Evolutionary conservation across 169 alveolate species (phyloP).

Genomic region (Eimeria maxima): DNA sequence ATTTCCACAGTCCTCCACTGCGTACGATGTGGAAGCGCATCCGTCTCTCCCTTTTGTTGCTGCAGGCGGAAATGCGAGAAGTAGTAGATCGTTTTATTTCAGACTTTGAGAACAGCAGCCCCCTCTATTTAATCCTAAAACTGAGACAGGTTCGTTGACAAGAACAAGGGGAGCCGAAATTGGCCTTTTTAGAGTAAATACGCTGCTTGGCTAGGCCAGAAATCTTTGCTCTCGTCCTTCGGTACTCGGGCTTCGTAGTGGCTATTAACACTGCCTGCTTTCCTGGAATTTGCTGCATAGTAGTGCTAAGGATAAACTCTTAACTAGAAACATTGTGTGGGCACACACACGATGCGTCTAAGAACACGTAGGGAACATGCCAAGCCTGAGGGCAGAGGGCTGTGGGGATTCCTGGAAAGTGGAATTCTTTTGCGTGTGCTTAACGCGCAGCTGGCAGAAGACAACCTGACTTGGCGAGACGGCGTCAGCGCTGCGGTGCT

Average conservation of each 20-base stretch:
- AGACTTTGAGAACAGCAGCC: slow-evolving; percentile 71
- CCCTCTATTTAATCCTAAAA: slow-evolving; percentile 52
- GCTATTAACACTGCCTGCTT: background rate
- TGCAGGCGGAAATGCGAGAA: slow-evolving; percentile 79
- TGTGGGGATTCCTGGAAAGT: background rate
- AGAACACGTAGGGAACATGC: background rate
- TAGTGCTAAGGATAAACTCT: background rate
- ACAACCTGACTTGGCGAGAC: slow-evolving; percentile 82
- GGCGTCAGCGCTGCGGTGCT: slow-evolving; percentile 83
- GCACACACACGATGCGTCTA: background rate
- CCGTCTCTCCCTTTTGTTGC: background rate
- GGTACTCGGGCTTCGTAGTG: background rate
- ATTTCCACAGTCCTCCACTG: background rate
- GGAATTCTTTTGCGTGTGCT: background rate
- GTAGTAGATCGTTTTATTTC: slow-evolving; percentile 66
- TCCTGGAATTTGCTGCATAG: background rate
- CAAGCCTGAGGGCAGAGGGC: background rate
- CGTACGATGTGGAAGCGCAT: background rate
- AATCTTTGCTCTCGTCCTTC: background rate
- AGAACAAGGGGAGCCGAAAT: background rate
- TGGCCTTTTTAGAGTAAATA: background rate
- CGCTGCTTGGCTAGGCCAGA: background rate
- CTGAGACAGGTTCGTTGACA: slow-evolving; percentile 78
- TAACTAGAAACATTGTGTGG: background rate
- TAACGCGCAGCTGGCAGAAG: slow-evolving; percentile 78